Percentiles rank a stretch among this genome's conserved stretches.
These are phyloP conservation scores for Penicillium canariense DNA, from an alignment of 495 filamentous ascomycete species.

Conservation along the genomic window DNA sequence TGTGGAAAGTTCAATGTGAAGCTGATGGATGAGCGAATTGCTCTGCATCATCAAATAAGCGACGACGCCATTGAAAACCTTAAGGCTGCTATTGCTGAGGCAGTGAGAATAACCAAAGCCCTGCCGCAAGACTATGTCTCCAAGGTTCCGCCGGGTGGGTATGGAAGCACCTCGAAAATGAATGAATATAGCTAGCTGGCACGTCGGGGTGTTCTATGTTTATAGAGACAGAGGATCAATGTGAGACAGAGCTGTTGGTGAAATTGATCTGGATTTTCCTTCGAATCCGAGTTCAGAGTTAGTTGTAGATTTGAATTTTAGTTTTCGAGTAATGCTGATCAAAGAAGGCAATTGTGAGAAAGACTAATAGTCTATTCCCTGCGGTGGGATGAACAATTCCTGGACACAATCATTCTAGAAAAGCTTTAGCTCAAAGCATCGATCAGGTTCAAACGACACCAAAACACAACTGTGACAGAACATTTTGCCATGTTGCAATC, in stretches of 20 bases:
- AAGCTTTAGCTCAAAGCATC: no score
- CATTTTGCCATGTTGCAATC: no score
- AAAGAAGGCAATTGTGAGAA: no score
- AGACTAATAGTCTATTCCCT: no score
- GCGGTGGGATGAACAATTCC: no score
- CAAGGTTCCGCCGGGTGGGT: slow-evolving; percentile 9
- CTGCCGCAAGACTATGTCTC: slow-evolving; percentile 6
- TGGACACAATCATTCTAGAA: no score
- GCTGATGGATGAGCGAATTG: slow-evolving; percentile 24
- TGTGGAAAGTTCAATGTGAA: slow-evolving; percentile 19
- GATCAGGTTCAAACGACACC: no score
- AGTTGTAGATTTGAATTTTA: no score
- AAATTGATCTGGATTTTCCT: no score
- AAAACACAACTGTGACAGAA: no score
- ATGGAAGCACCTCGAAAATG: slow-evolving; percentile 22
- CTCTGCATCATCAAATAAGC: slow-evolving; percentile 27
- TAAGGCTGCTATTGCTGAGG: slow-evolving; percentile 19
- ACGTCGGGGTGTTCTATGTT: not conserved
- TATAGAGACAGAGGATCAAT: not conserved
- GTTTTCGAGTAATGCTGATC: no score
- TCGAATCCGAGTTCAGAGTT: no score
- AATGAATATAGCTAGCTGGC: slow-evolving; percentile 21
- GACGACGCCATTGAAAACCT: slow-evolving; percentile 23
- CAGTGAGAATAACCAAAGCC: slow-evolving; percentile 14
- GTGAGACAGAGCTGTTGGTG: not conserved